Percentiles rank a stretch among this genome's conserved stretches.
Conservation (phyloP, 768 basidiomycete species). For the Phaeolepiota aurea region DNA sequence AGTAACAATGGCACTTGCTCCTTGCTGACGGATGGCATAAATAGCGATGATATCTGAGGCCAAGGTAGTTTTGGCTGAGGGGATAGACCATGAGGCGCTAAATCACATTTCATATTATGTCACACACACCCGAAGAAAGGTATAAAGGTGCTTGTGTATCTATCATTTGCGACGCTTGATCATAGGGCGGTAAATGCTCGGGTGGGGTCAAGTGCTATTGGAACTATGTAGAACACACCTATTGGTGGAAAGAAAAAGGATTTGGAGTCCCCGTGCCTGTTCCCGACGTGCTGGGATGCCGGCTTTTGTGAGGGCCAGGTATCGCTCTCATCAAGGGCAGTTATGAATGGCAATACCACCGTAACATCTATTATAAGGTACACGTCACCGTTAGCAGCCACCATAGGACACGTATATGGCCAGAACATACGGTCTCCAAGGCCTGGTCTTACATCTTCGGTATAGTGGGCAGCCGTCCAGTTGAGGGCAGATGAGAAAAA, state of each 20-base stretch:
- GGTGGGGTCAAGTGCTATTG: no score
- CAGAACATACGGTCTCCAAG: constrained; percentile 31
- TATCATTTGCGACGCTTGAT: constrained; percentile 16
- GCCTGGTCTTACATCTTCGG: constrained; percentile 25
- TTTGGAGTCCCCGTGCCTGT: neutral
- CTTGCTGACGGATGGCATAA: constrained; percentile 34
- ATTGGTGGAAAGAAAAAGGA: neutral
- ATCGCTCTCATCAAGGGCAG: constrained; percentile 13
- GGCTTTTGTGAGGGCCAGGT: neutral
- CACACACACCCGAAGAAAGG: constrained; percentile 22
- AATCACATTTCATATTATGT: neutral
- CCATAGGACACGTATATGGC: neutral
- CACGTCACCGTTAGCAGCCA: no score
- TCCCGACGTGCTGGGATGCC: neutral
- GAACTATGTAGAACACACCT: no score
- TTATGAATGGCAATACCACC: constrained; percentile 38
- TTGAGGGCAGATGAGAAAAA: constrained; percentile 42
- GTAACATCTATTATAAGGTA: constrained; percentile 34
- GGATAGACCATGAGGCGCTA: neutral
- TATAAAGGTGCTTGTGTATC: constrained; percentile 31
- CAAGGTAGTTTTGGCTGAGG: constrained; percentile 21
- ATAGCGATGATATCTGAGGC: constrained; percentile 39
- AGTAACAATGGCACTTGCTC: constrained; percentile 41
- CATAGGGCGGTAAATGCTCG: no score
- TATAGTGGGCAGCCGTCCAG: constrained; percentile 49